Percentiles rank a stretch among this genome's conserved stretches.
Conservation (phyloP, 768 basidiomycete species). For the Postia placenta region DNA sequence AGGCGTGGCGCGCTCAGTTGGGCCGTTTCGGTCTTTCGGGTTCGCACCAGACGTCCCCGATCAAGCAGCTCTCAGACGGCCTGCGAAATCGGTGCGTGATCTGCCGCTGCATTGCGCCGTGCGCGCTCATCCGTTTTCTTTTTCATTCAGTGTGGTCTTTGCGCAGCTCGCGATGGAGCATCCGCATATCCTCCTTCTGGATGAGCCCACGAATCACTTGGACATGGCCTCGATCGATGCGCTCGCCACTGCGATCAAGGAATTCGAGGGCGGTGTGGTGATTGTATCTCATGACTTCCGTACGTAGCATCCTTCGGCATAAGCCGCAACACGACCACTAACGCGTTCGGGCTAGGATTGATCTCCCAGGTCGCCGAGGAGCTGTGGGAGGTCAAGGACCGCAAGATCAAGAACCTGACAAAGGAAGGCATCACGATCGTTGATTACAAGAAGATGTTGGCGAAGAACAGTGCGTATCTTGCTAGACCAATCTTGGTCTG, state of each 20-base stretch:
- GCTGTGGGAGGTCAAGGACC: conserved; percentile 96
- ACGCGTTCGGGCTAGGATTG: conserved; percentile 47
- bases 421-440: conserved; percentile 87
- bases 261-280: conserved; percentile 96
- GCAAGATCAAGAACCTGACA: conserved; percentile 88
- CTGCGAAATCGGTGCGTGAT: conserved; percentile 80
- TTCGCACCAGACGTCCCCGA: conserved; percentile 88
- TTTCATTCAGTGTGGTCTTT: conserved; percentile 81
- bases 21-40: conserved; percentile 96
- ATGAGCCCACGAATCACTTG: conserved; percentile 96
- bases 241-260: conserved; percentile 90
- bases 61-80: conserved; percentile 93
- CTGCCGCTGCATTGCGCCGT: conserved; percentile 30
- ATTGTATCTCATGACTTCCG: conserved; percentile 99
- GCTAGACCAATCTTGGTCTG: conserved; percentile 1
- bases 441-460: conserved; percentile 87
- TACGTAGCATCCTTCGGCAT: conserved; percentile 33
- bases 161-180: conserved; percentile 96
- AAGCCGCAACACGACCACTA: conserved; percentile 2
- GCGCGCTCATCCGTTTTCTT: conserved; percentile 22
- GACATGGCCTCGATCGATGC: conserved; percentile 99
- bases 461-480: conserved; percentile 62
- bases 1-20: conserved; percentile 93
- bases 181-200: conserved; percentile 89
- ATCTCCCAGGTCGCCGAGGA: conserved; percentile 98